phyloP scores from a whole-genome alignment of 177 flowering plant genomes.

The Telopea speciosissima region DNA sequence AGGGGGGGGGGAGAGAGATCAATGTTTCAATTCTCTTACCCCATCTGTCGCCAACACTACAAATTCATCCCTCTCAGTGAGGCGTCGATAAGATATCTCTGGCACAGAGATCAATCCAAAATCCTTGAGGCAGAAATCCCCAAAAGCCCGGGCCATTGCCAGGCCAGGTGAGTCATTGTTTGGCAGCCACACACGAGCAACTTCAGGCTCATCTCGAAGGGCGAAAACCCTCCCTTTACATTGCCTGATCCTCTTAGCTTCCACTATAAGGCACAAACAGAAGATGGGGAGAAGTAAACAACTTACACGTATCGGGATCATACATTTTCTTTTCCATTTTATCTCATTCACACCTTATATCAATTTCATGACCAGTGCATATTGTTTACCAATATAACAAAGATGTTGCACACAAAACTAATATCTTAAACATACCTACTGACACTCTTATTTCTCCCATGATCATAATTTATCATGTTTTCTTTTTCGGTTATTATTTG shows the following conservation, averaged over 20 bases:
- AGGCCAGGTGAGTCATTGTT: conserved; percentile 84
- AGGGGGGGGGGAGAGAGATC: background rate
- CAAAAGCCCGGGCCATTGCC: conserved; percentile 99
- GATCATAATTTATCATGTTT: too few relatives aligned
- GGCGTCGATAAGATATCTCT: conserved; percentile 64
- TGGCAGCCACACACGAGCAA: conserved; percentile 94
- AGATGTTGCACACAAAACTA: background rate
- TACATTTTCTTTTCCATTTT: too few relatives aligned
- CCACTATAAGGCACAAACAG: conserved; percentile 36
- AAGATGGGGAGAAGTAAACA: background rate
- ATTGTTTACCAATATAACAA: background rate
- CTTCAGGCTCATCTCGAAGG: conserved; percentile 91
- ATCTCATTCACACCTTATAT: background rate
- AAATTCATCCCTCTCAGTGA: conserved; percentile 82
- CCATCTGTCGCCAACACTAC: conserved; percentile 96
- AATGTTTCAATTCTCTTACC: conserved; percentile 33
- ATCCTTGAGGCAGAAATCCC: conserved; percentile 95
- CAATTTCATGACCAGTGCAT: background rate
- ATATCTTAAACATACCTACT: too few relatives aligned
- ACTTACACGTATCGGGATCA: too few relatives aligned
- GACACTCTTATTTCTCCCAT: background rate
- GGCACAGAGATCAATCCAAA: conserved; percentile 96
- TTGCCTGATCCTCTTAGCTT: conserved; percentile 78
- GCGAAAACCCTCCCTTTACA: conserved; percentile 92
- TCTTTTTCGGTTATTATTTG: background rate